A percentile compares a stretch with the other conserved stretches of the same genome.
These are phyloP conservation scores for Cryptococcus sp. DNA, from an alignment of 1,284 basidiomycete species.

Conservation along the genomic window DNA sequence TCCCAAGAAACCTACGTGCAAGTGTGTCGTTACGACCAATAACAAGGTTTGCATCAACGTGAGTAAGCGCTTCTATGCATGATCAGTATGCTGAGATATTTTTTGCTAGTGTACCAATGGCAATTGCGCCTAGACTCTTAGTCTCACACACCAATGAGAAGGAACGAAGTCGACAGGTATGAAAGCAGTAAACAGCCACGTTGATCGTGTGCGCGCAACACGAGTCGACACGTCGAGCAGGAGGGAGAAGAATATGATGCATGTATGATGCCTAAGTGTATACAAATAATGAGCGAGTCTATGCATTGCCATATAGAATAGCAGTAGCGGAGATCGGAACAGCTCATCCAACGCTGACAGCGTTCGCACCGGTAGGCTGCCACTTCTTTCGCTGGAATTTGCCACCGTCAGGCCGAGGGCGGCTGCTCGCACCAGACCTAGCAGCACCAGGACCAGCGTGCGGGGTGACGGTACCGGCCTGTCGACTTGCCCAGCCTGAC, in stretches of 20 bases:
- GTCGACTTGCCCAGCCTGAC: background rate
- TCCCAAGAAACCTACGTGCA: slow-evolving; percentile 11
- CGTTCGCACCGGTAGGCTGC: slow-evolving; percentile 51
- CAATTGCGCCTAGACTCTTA: slow-evolving; percentile 10
- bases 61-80: slow-evolving; percentile 9
- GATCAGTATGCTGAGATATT: background rate
- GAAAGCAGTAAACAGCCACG: background rate
- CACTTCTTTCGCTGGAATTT: slow-evolving; percentile 37
- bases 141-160: background rate
- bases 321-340: background rate
- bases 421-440: slow-evolving; percentile 10
- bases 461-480: background rate
- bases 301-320: background rate
- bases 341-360: slow-evolving; percentile 36
- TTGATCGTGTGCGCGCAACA: background rate
- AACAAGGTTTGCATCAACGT: slow-evolving; percentile 37
- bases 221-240: background rate
- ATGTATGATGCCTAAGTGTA: background rate
- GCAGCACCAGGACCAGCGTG: no score
- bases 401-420: slow-evolving; percentile 9
- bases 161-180: background rate
- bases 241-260: background rate
- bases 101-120: slow-evolving; percentile 13
- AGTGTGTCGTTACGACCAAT: slow-evolving; percentile 24
- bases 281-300: background rate